Conservation (phyloP, 306 rosid species). For the Sindora glabra region DNA sequence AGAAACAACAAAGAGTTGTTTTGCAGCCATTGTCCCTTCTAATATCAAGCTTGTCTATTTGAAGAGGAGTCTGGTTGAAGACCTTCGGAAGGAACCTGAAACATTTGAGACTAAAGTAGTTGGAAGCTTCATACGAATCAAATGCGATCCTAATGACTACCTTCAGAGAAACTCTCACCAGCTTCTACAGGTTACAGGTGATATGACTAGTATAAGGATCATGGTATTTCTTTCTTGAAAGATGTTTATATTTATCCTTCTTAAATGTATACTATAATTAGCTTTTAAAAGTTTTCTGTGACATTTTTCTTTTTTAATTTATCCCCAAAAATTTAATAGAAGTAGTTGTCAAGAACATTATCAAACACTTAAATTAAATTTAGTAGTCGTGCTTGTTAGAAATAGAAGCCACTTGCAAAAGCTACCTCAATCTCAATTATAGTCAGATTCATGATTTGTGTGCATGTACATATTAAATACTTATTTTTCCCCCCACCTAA, state of each 20-base stretch:
- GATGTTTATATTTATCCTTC: background rate
- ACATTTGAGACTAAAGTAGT: conserved; percentile 54
- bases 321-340: background rate
- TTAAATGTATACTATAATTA: no score
- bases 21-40: conserved; percentile 55
- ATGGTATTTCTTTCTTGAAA: background rate
- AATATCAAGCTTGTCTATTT: conserved; percentile 69
- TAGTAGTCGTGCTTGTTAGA: conserved; percentile 6
- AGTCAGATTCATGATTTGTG: background rate
- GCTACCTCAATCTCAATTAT: background rate
- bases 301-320: background rate
- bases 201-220: background rate
- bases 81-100: conserved; percentile 44
- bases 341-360: background rate
- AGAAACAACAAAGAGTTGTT: conserved; percentile 45
- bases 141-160: conserved; percentile 68
- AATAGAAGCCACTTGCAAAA: background rate
- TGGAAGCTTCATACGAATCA: conserved; percentile 73
- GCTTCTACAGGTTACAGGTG: conserved; percentile 75
- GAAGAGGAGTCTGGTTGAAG: conserved; percentile 51
- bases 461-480: background rate
- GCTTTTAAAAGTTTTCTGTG: background rate
- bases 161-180: conserved; percentile 71
- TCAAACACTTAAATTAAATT: background rate
- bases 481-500: background rate